Conservation (phyloP, 257 asterid genomes). For the Gentiana straminea region DNA sequence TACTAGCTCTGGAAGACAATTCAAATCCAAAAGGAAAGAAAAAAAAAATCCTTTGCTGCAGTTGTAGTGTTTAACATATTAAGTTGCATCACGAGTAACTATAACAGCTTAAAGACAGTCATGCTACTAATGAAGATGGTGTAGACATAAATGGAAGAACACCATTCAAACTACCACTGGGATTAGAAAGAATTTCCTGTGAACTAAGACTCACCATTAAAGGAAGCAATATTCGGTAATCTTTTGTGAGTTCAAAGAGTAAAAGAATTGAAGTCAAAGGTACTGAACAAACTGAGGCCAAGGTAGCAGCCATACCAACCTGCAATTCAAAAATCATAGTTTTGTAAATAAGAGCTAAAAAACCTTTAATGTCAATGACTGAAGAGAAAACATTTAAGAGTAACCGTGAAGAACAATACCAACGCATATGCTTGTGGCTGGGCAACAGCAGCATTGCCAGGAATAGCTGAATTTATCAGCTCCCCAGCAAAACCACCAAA, state of each 20-base stretch:
- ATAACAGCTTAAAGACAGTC: no score
- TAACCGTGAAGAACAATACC: slow-evolving; percentile 32
- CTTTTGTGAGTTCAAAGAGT: slow-evolving; percentile 90
- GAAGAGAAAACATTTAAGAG: background rate
- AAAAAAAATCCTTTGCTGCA: no score
- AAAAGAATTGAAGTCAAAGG: slow-evolving; percentile 94
- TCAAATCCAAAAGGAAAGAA: no score
- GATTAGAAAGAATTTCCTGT: background rate
- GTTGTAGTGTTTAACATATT: no score
- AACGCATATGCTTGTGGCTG: slow-evolving; percentile 98
- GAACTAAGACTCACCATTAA: slow-evolving; percentile 55
- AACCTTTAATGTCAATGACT: slow-evolving; percentile 5
- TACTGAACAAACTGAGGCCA: slow-evolving; percentile 93
- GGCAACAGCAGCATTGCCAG: slow-evolving; percentile 93
- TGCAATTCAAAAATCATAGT: slow-evolving; percentile 23
- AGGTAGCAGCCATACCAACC: slow-evolving; percentile 99
- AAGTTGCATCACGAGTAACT: no score
- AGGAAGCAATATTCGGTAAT: slow-evolving; percentile 95
- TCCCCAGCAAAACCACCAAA: slow-evolving; percentile 95
- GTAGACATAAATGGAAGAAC: no score
- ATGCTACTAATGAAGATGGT: no score
- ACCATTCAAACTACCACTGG: background rate
- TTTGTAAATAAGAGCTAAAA: background rate
- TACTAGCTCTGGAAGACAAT: no score
- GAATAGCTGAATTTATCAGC: slow-evolving; percentile 84